phyloP scores from a whole-genome alignment of 2,329 filamentous ascomycete genomes.

The Fusarium mexicanum region DNA sequence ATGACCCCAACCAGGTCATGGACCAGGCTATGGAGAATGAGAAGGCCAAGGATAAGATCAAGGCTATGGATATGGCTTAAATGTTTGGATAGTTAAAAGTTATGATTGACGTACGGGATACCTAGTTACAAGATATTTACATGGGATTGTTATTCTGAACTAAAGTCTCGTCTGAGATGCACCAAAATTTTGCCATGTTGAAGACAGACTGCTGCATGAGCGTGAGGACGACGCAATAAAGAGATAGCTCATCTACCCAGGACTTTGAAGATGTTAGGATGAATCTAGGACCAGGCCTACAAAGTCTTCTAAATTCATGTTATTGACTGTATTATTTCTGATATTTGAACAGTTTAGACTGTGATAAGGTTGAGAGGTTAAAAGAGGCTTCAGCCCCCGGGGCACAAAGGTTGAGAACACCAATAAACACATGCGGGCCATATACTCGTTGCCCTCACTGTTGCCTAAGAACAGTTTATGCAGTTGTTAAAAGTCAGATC shows the following conservation, averaged over 20 bases:
- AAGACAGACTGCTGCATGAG: neutral
- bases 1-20: conserved; percentile 34
- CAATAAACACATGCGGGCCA: no score
- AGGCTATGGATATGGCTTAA: conserved; percentile 28
- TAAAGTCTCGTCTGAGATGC: neutral
- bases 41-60: conserved; percentile 29
- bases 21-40: conserved; percentile 25
- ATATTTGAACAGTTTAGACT: neutral
- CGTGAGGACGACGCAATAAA: no score
- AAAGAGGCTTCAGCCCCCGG: no score
- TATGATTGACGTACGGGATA: neutral
- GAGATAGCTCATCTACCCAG: no score
- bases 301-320: neutral
- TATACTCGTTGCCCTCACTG: no score
- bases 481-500: neutral
- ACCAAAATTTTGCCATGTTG: neutral
- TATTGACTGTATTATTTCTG: no score
- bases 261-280: neutral
- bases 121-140: neutral
- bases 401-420: no score
- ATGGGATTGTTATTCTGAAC: neutral
- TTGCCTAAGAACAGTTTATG: no score
- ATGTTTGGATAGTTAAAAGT: neutral
- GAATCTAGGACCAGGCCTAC: fast-evolving
- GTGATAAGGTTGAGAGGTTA: no score